Conservation (phyloP, 2,329 filamentous ascomycete species). For the Fusarium setosum region DNA sequence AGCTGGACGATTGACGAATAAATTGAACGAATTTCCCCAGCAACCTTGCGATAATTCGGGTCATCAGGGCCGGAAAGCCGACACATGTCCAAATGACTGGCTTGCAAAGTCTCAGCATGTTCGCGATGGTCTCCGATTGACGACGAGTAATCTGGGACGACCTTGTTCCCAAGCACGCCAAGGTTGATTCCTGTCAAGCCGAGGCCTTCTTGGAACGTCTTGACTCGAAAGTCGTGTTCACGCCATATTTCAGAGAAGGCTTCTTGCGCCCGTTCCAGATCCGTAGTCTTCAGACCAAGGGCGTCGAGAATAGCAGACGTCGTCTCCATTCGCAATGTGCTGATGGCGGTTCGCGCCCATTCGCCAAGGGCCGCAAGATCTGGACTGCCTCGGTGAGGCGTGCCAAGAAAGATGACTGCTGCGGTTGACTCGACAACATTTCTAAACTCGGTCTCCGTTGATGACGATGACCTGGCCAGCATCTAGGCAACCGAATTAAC, state of each 20-base stretch:
- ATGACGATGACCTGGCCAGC: constrained; percentile 6
- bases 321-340: constrained; percentile 23
- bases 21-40: constrained; percentile 1
- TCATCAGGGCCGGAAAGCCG: background rate
- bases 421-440: constrained; percentile 36
- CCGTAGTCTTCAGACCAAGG: constrained; percentile 17
- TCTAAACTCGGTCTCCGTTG: constrained; percentile 12
- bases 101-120: constrained; percentile 24
- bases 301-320: background rate
- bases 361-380: constrained; percentile 33
- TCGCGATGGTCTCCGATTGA: constrained; percentile 19
- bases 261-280: constrained; percentile 22
- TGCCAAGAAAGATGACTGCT: constrained; percentile 49
- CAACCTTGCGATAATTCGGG: constrained; percentile 24
- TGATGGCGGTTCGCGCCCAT: constrained; percentile 27
- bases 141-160: constrained; percentile 22
- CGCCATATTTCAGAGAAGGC: constrained; percentile 19
- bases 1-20: background rate
- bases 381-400: constrained; percentile 45
- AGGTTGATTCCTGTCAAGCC: constrained; percentile 1
- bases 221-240: constrained; percentile 19
- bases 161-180: constrained; percentile 16
- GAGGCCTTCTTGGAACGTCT: constrained; percentile 32
- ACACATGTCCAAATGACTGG: constrained; percentile 24
- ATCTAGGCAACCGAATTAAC: background rate